These are phyloP conservation scores for Chytriomyces sp. DNA, from an alignment of 192 early-diverging fungal species.

Conservation along the genomic window DNA sequence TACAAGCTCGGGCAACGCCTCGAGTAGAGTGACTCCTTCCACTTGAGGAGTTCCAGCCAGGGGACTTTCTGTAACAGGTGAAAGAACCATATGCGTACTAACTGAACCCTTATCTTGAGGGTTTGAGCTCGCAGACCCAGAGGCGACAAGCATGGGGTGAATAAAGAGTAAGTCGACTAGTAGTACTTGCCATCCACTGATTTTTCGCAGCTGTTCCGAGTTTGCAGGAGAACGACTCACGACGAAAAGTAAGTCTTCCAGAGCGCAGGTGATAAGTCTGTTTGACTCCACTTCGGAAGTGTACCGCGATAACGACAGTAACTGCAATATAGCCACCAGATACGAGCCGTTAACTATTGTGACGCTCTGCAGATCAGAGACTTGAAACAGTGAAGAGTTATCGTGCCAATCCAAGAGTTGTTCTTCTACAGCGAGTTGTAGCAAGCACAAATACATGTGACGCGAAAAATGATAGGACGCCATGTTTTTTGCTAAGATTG, in stretches of 20 bases:
- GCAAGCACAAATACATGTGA: slow-evolving; percentile 28
- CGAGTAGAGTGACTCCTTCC: background rate
- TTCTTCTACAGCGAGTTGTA: slow-evolving; percentile 44
- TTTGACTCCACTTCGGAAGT: background rate
- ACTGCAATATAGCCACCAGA: slow-evolving; percentile 19
- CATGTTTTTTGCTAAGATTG: slow-evolving; percentile 11
- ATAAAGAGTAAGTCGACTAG: slow-evolving; percentile 20
- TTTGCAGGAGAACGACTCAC: slow-evolving; percentile 26
- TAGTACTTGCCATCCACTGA: slow-evolving; percentile 35
- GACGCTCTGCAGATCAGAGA: slow-evolving; percentile 24
- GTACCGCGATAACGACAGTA: slow-evolving; percentile 1
- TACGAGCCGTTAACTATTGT: slow-evolving; percentile 30
- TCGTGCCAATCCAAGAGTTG: slow-evolving; percentile 33
- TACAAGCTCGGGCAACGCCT: slow-evolving; percentile 19
- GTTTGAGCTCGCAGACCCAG: background rate
- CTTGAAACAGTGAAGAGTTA: slow-evolving; percentile 7
- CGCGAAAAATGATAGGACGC: slow-evolving; percentile 5
- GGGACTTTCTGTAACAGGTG: slow-evolving; percentile 23
- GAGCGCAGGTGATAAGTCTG: background rate
- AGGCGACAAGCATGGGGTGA: background rate
- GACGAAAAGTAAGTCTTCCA: slow-evolving; percentile 13
- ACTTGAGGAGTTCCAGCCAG: background rate
- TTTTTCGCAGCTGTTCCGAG: slow-evolving; percentile 34
- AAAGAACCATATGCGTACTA: background rate
- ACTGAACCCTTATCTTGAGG: background rate